Evolutionary conservation across 805 yeast genomes (phyloP).

Genomic region (Komagataella pseudopastoris): DNA sequence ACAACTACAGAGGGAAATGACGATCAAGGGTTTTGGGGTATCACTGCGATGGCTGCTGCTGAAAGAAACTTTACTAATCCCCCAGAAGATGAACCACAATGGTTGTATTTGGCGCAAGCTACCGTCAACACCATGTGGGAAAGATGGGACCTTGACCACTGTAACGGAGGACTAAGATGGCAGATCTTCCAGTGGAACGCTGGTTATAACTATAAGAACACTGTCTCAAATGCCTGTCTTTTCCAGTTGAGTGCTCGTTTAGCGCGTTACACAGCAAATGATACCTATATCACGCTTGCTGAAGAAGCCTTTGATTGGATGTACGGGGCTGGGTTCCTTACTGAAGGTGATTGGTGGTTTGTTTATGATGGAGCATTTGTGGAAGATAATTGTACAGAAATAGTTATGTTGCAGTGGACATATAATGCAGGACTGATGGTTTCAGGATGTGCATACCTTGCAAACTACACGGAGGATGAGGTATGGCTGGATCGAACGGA

Average conservation of each 20-base stretch:
- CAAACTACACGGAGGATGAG: constrained; percentile 44
- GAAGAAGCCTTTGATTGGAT: constrained; percentile 70
- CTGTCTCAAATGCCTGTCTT: constrained; percentile 77
- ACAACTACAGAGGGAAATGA: constrained; percentile 82
- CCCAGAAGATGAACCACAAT: constrained; percentile 38
- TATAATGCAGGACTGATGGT: constrained; percentile 61
- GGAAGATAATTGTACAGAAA: constrained; percentile 30
- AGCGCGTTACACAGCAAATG: constrained; percentile 66
- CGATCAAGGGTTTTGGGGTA: constrained; percentile 91
- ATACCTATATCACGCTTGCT: constrained; percentile 61
- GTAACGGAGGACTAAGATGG: constrained; percentile 83
- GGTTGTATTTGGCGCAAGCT: constrained; percentile 75
- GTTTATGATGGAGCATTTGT: constrained; percentile 69
- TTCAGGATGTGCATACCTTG: constrained; percentile 57
- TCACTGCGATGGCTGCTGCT: constrained; percentile 73
- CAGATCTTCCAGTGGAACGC: constrained; percentile 83
- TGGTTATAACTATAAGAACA: constrained; percentile 77
- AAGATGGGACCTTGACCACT: constrained; percentile 57
- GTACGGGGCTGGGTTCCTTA: constrained; percentile 29
- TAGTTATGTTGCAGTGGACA: constrained; percentile 52
- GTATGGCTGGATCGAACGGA: constrained; percentile 45
- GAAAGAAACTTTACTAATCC: constrained; percentile 77
- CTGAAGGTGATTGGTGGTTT: constrained; percentile 10
- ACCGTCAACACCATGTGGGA: constrained; percentile 73
- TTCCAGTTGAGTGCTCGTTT: constrained; percentile 75